Evolutionary conservation across 257 asterid genomes (phyloP), one percentile per base, ranked within the genome.

Genomic region (Nemophila menziesii): DNA sequence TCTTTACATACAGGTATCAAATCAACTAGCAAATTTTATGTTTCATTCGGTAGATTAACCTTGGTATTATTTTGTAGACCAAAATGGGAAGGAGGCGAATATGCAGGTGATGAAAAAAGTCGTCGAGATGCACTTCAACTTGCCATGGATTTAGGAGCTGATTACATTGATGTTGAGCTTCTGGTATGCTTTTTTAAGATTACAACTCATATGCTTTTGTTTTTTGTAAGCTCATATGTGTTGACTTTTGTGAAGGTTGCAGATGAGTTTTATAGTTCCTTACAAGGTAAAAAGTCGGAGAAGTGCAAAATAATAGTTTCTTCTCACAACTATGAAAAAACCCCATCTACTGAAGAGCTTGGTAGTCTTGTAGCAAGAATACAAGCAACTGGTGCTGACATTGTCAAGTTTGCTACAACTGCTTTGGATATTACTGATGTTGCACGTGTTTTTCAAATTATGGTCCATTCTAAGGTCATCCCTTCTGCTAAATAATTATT

Each of bases 131-230:
- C 69, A 22, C 94, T 89, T 61, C 86, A 27, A 36, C 64, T 78
- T 40, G 93, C 94, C 58, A 84, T 89, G 94, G 85, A 84, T 58
- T 62, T 74, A 79, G 98, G 98, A 69, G 98, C 98, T 61, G 92
- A 80, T 65, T 83, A 89, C 70, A 70, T 89, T 52, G 98, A 89
- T 55, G 84, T 89, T 48, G 99, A 90, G 70, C 94, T 90, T 52
- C 67, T 79, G 93, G 99, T 90, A 56, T 41, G 46, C n/a, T 26
- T 60, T 54, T 21, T 27, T 11, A 48, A 26, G 14, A 33, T 38
- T 55, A 16, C 44, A 44, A 33, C 16, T 16, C n/a, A 45, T 43
- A 19, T 40, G 58, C 47, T 26, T 24, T 22, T 29, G 14, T 53
- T 8, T 39, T 17, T 41, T 43, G 29, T 23, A 44, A 22, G 16